phyloP scores from a whole-genome alignment of 2,329 filamentous ascomycete species.

The Golovinomyces cichoracearum region DNA sequence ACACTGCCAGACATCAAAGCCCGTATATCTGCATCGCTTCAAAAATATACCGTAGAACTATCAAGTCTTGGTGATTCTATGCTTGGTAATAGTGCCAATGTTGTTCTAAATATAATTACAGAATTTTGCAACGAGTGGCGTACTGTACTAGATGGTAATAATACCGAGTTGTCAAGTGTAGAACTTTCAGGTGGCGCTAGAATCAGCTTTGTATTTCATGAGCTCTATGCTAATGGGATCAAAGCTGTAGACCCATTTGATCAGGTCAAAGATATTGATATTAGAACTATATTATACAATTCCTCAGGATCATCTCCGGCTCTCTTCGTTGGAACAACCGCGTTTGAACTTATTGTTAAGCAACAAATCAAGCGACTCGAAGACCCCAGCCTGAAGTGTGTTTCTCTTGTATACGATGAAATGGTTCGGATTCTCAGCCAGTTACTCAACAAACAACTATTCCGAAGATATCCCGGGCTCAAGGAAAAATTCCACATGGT shows the following conservation, averaged over 20 bases:
- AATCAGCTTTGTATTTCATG: conserved; percentile 98
- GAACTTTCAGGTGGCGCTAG: conserved; percentile 89
- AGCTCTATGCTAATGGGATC: conserved; percentile 88
- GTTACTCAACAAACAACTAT: conserved; percentile 65
- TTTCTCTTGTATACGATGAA: conserved; percentile 90
- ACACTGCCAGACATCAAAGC: conserved; percentile 96
- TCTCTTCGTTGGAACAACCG: conserved; percentile 86
- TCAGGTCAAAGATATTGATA: conserved; percentile 88
- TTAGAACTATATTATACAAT: conserved; percentile 92
- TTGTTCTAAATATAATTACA: conserved; percentile 94
- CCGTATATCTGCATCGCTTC: conserved; percentile 73
- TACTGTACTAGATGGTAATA: conserved; percentile 87
- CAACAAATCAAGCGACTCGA: conserved; percentile 92
- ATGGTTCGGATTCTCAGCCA: conserved; percentile 83
- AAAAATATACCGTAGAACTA: conserved; percentile 72
- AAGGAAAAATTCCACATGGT: conserved; percentile 94
- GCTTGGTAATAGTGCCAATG: conserved; percentile 86
- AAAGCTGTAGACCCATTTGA: conserved; percentile 97
- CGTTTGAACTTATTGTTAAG: conserved; percentile 97
- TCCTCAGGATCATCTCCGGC: conserved; percentile 95
- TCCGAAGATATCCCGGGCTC: conserved; percentile 72
- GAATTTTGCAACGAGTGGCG: conserved; percentile 97
- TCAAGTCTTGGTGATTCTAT: conserved; percentile 70
- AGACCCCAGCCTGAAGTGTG: conserved; percentile 91
- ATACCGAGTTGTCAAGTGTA: conserved; percentile 76